A percentile compares a stretch with the other conserved stretches of the same genome.
phyloP scores from a whole-genome alignment of 768 basidiomycete species.

The Macrolepiota albuminosa region DNA sequence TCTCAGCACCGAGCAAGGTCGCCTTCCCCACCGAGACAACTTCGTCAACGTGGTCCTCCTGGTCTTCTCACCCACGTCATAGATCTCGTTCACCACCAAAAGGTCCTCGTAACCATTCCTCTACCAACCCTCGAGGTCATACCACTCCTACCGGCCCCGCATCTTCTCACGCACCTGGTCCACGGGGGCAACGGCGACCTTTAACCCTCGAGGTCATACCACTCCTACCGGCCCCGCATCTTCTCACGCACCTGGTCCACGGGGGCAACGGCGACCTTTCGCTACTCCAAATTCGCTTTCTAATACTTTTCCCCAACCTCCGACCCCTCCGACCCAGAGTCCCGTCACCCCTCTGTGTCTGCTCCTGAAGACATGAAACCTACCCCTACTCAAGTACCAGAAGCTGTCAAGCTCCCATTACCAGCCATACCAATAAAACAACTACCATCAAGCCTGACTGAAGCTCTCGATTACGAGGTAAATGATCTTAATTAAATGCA shows the following conservation, averaged over 20 bases:
- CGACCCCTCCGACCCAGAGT: slow-evolving; percentile 5
- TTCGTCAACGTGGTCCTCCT: slow-evolving; percentile 14
- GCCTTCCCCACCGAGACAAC: slow-evolving; percentile 21
- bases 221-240: slow-evolving; percentile 17
- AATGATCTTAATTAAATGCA: neutral
- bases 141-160: slow-evolving; percentile 15
- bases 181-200: slow-evolving; percentile 16
- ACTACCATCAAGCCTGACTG: slow-evolving; percentile 22
- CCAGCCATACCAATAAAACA: slow-evolving; percentile 28
- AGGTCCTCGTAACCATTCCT: slow-evolving; percentile 27
- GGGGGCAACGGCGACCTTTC: slow-evolving; percentile 16
- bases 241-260: slow-evolving; percentile 15
- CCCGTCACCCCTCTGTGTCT: slow-evolving; percentile 1
- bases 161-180: slow-evolving; percentile 15
- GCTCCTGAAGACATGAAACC: slow-evolving; percentile 2
- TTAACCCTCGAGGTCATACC: slow-evolving; percentile 17
- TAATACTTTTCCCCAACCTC: neutral
- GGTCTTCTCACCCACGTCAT: slow-evolving; percentile 17
- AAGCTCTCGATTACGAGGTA: slow-evolving; percentile 17
- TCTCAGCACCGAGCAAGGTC: slow-evolving; percentile 13
- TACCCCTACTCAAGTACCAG: neutral
- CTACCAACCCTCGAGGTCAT: slow-evolving; percentile 15
- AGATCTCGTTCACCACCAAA: slow-evolving; percentile 33
- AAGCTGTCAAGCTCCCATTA: slow-evolving; percentile 9
- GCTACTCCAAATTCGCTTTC: slow-evolving; percentile 3